A percentile compares a stretch with the other conserved stretches of the same genome.
Evolutionary conservation across 345 rosid genomes (phyloP).

Genomic region (Balakata baccata): DNA sequence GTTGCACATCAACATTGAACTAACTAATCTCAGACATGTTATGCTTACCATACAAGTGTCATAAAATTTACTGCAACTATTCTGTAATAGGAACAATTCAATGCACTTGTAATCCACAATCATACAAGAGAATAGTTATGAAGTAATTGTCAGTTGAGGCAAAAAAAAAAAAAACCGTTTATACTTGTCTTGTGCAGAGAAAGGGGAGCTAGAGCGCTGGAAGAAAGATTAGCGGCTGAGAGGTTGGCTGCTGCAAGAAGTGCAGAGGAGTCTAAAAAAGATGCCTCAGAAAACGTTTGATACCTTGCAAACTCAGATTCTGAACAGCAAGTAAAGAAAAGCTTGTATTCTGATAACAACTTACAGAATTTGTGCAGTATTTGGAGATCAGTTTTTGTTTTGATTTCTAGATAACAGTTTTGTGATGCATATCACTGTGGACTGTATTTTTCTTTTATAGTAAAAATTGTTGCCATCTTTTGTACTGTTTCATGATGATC

Average conservation of each 20-base stretch:
- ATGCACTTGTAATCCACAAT: too few relatives aligned
- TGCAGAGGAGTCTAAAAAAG: constrained; percentile 51
- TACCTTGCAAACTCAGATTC: not conserved
- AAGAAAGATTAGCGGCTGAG: constrained; percentile 90
- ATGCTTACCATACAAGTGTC: not conserved
- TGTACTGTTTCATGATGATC: not conserved
- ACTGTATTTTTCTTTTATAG: constrained; percentile 13
- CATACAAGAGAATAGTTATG: not conserved
- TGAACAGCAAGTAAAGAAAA: constrained; percentile 1
- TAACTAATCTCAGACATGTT: too few relatives aligned
- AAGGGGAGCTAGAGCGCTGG: constrained; percentile 96
- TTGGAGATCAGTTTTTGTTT: constrained; percentile 22
- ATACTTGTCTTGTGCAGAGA: constrained; percentile 53
- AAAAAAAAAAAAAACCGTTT: not conserved
- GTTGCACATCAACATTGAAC: too few relatives aligned
- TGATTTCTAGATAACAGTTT: constrained; percentile 28
- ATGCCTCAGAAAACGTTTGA: constrained; percentile 64
- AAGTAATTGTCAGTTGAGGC: not conserved
- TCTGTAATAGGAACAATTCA: not conserved
- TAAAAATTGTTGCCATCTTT: constrained; percentile 3
- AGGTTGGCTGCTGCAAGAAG: constrained; percentile 50
- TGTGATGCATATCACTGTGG: constrained; percentile 18
- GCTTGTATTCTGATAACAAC: constrained; percentile 12
- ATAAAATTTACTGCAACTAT: not conserved
- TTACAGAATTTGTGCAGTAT: constrained; percentile 22